phyloP scores from a whole-genome alignment of 441 rosid species.

The Mallotus japonicus region DNA sequence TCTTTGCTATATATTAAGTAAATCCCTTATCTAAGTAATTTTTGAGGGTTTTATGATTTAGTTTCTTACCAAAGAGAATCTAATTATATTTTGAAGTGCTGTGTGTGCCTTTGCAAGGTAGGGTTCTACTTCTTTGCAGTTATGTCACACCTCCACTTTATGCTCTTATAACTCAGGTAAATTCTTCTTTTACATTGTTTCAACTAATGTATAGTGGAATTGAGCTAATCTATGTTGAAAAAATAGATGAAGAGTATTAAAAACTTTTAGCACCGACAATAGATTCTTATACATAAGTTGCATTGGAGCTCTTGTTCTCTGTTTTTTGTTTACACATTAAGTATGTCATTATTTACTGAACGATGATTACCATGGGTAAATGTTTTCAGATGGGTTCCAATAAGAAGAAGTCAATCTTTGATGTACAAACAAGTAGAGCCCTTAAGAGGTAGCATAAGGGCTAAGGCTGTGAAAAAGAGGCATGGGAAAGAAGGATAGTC shows the following conservation, averaged over 20 bases:
- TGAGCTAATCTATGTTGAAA: too few species aligned
- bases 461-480: slow-evolving; percentile 70
- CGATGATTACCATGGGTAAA: neutral
- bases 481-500: slow-evolving; percentile 48
- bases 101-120: slow-evolving; percentile 40
- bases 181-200: neutral
- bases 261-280: too few species aligned
- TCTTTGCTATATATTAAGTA: neutral
- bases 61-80: neutral
- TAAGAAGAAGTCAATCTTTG: slow-evolving; percentile 87
- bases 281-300: too few species aligned
- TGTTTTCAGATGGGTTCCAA: slow-evolving; percentile 74
- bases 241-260: too few species aligned
- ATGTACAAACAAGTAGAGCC: slow-evolving; percentile 87
- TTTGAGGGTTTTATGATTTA: neutral
- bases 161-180: slow-evolving; percentile 93
- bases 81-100: neutral
- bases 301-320: neutral
- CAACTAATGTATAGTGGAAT: too few species aligned
- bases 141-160: slow-evolving; percentile 93
- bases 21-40: neutral
- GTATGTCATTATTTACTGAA: neutral
- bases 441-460: slow-evolving; percentile 85
- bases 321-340: neutral
- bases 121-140: slow-evolving; percentile 68